Evolutionary conservation across 2,329 filamentous ascomycete species (phyloP), one percentile per base, ranked within the genome.

Genomic region (Sporothrix pallida): DNA sequence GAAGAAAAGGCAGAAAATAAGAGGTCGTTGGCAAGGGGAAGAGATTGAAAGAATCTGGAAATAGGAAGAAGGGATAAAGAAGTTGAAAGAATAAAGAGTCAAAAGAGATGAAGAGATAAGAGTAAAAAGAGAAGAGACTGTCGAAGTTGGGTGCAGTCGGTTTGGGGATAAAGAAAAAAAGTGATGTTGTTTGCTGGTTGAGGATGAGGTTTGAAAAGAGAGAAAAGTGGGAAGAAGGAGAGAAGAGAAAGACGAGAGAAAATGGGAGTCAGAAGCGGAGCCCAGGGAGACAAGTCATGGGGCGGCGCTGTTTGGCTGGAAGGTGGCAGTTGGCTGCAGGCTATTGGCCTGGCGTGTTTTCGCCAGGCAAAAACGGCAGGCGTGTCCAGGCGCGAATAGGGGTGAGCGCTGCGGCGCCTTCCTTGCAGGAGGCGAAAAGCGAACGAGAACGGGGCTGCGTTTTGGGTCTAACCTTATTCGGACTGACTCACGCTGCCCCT

Each of bases 71-170:
- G 23, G 50, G 7, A 62, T 63, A 70, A 48, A 70, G n/a, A 54
- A 65, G 42, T 68, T 67, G 50, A 52, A 48, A 70, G 23, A 56
- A 31, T 10, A 37, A 37, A 37, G 31, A 37, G 31, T 37, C 31
- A 37, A 72, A 26, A 26, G 31, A 62, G 17, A 70, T 17, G 26
- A 2, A 17, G n/a, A 54, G 7, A 65, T 58, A 69, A 44, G 65
- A 37, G 31, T 7, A 37, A 37, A 37, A 37, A 31, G 65, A 63
- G 23, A 65, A 50, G 26, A 76, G 80, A 78, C 79, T 76, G 74
- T 74, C 78, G 78, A 81, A 80, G 80, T 80, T 81, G 79, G 80
- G 76, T 81, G 80, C 78, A 79, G 77, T 77, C 80, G 77, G 31
- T 37, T 72, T n/a, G 72, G 70, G 71, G 74, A 76, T 75, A 76